Base-by-base conservation (phyloP, 2,329 filamentous ascomycete genomes). In the Fusarium dimerum region DNA sequence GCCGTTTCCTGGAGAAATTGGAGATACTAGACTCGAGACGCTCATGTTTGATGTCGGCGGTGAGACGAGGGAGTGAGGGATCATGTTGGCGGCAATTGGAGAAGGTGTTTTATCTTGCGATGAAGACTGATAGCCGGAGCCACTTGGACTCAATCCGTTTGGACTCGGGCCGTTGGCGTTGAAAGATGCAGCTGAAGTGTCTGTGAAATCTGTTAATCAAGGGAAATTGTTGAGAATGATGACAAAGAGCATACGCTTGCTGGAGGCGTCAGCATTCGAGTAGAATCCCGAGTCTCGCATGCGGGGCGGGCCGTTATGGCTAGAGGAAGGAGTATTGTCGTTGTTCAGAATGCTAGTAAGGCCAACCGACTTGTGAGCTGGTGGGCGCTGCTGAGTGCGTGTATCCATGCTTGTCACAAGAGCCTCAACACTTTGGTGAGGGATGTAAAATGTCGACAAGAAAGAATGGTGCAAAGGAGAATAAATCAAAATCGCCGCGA, bases 21-120 rank as follows among this genome's bases (percentile, higher is more conserved):
- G 83, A 16, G 84, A 86, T 11, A 87, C 82, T 72, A 87, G 86
- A 16, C 83, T 83, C 17, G 83, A 82, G 40, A 87, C 82, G 53
- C 83, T 86, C 84, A 87, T 87, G 64, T 82, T 80, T 61, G 78
- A 79, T 13, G 78, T 76, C 1, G 76, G 68, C 6, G 84, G 82
- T 8, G 83, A 86, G 36, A 81, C 72, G 16, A 85, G 68, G 10
- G 81, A 70, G 42, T 81, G 81, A 1, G 78, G 77, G 16, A 79
- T 66, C 52, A 79, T 70, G 61, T 79, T 78, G 39, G 76, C 61
- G 40, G 79, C 75, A 16, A 82, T 80, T 9, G 84, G 83, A 2
- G 84, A 86, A 1, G 84, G 84, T 1, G 83, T 86, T 70, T 86
- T 85, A 63, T 87, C 83, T 32, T 76, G 72, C 17, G 75, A 74